Conservation (phyloP, 129 eudicot genomes). For the Pittosporum tobira region DNA sequence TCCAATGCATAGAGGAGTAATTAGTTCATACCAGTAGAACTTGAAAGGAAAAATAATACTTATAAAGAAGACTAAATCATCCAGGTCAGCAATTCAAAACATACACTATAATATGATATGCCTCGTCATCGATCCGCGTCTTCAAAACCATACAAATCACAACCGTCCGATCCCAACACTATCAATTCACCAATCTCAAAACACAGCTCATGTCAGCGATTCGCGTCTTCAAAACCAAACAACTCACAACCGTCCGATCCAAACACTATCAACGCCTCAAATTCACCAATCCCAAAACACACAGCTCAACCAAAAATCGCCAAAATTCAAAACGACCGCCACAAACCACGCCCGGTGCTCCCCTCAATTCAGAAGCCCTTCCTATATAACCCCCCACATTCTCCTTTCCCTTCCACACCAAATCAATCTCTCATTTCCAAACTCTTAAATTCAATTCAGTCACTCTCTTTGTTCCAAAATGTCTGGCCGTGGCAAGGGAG, state of each 20-base stretch:
- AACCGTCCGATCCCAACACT: background rate
- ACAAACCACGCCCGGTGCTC: background rate
- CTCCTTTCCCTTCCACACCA: background rate
- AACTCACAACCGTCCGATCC: background rate
- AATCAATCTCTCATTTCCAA: too few species aligned
- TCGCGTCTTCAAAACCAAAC: too few species aligned
- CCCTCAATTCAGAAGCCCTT: background rate
- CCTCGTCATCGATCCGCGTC: too few species aligned
- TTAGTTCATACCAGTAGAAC: too few species aligned
- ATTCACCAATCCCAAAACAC: background rate
- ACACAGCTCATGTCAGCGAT: background rate
- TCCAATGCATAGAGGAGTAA: too few species aligned
- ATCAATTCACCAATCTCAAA: background rate
- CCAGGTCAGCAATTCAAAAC: too few species aligned
- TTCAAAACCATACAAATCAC: too few species aligned
- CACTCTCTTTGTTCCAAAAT: background rate
- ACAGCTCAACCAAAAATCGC: background rate
- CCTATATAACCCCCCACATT: background rate
- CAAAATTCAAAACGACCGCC: background rate
- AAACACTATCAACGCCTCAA: background rate
- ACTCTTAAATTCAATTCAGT: background rate
- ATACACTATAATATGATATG: too few species aligned
- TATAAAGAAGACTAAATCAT: too few species aligned
- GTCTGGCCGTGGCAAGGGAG: slow-evolving; percentile 9
- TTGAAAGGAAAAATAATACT: too few species aligned